Base-by-base conservation (phyloP, 1,284 basidiomycete genomes). In the Paramarasmius palmivorus region DNA sequence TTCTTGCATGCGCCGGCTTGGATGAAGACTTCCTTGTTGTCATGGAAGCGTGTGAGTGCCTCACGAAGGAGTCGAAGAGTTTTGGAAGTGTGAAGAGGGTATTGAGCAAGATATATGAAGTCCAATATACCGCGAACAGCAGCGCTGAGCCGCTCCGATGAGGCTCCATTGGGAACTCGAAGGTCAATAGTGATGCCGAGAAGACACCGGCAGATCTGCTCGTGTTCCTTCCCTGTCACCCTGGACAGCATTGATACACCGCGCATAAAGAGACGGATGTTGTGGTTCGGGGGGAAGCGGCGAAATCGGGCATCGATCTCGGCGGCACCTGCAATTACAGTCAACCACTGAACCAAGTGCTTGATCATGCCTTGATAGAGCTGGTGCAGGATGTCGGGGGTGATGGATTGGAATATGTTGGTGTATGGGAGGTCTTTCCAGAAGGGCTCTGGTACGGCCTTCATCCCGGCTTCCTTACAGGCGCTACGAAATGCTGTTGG, bases 51-150 rank as follows among this genome's bases (percentile, higher is more conserved):
- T 15, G 12, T 26, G 3, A 60, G 54, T 2, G 60, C 48, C 6
- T 58, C 26, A 2, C 57, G 44, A 2, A 67, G 56, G 1, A 35
- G 35, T 8, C 1, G 1, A 2, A 66, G 57, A 1, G 63, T 55
- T n/a, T 55, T 32, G 4, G 49, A 29, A 4, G 60, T 59, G 10
- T 61, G 58, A 17, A 48, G 8, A 10, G 46, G 46, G 29, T 48
- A 48, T 17, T 48, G 46, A 35, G 46, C 46, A 2, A 48, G n/a
- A 19, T 48, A 48, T 3, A 48, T 14, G 17, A 32, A 48, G 26
- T 48, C 46, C 7, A 48, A 34, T 6, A 48, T 32, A n/a, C 15
- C 46, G 3, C 19, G 46, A 2, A 34, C 32, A 9, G 46, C 46
- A 23, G 23, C 19, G 7, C 19, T n/a, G 14, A 46, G 23, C 2